Evolutionary conservation across 257 asterid genomes (phyloP).

Genomic region (Solanum appendiculatum): DNA sequence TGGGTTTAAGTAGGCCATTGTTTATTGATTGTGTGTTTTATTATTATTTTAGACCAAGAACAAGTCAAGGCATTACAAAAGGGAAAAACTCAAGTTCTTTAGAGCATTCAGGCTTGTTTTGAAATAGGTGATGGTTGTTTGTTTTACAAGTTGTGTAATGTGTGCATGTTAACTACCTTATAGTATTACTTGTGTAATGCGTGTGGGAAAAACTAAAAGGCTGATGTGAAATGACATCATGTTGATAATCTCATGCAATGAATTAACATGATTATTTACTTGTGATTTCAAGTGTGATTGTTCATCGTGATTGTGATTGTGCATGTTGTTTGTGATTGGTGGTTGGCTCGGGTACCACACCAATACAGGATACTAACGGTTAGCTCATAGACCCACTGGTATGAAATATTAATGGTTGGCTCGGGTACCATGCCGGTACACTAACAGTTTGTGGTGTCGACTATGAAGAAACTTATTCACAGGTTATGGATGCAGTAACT

Average conservation of each 20-base stretch:
- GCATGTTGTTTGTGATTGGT: neutral
- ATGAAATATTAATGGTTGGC: too few species aligned
- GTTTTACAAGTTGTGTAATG: neutral
- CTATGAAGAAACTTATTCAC: too few species aligned
- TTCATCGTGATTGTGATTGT: neutral
- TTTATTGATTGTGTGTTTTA: too few species aligned
- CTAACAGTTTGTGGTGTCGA: neutral
- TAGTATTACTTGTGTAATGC: neutral
- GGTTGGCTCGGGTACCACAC: neutral
- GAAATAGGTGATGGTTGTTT: neutral
- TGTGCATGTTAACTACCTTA: neutral
- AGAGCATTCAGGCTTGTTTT: too few species aligned
- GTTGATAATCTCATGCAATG: neutral
- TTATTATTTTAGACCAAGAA: too few species aligned
- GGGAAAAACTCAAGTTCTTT: too few species aligned
- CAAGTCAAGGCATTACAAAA: too few species aligned
- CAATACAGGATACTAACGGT: neutral
- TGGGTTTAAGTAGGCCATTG: too few species aligned
- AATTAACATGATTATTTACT: neutral
- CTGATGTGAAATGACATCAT: neutral
- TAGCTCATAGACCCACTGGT: too few species aligned
- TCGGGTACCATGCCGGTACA: neutral
- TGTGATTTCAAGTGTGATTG: neutral
- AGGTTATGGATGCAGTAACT: too few species aligned
- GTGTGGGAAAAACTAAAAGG: neutral